Base-by-base conservation (phyloP, 2,329 filamentous ascomycete species). In the Trichoderma sp. region DNA sequence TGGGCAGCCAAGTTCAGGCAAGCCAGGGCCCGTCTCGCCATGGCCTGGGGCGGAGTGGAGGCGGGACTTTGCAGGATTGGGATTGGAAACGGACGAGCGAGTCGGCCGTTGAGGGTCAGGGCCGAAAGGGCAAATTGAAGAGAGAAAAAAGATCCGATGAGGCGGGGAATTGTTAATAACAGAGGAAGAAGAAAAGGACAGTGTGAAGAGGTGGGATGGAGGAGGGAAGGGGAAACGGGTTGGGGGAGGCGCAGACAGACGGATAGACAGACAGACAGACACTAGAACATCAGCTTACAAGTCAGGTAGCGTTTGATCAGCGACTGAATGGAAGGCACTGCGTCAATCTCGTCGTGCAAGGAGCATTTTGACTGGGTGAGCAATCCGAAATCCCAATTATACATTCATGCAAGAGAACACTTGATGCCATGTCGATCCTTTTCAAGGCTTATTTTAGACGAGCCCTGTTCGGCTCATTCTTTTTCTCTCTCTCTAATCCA, bases 51-150 rank as follows among this genome's bases (percentile, higher is more conserved):
- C 13, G 57, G 66, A 36, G 66, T 69, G 66, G 66, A 69, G 66
- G 66, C 66, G 66, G 66, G 57, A 61, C 66, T 50, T 34, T 69
- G 66, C 66, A 69, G 66, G 66, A 62, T 50, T 50, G 34, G 55
- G 66, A 50, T 34, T 68, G 66, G 55, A 68, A 43, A 28, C 23
- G 50, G 65, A 1, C 23, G 47, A 26, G 63, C 63, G 64, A 39
- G 64, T 67, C 47, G 63, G 47, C 47, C 63, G 64, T 26, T 23
- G 47, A 26, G 65, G 53, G 50, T 28, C 65, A 59, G 34, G 34
- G 26, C 17, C 26, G 34, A 32, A 17, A 34, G 55, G 28, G 28
- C 23, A 47, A n/a, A 34, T 59, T 59, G 15, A 59, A 32, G n/a
- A 23, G 2, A n/a, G 39, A 43, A 20, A 7, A 43, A 32, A 59